These are phyloP conservation scores for Pinus tabuliformis DNA, from an alignment of 75 land plant species.

Conservation along the genomic window DNA sequence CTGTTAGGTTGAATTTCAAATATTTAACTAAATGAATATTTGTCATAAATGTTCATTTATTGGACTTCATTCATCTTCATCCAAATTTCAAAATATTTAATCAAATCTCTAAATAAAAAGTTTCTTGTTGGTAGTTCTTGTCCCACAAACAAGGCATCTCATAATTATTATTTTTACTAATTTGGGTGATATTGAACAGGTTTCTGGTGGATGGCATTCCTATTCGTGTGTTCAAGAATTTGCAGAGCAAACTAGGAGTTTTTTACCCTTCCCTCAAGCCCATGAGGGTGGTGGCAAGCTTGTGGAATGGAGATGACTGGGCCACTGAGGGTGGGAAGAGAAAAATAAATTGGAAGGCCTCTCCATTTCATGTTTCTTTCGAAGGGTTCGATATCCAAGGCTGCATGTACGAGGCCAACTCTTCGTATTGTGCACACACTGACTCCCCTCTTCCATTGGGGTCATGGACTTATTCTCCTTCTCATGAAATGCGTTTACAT, in stretches of 20 bases:
- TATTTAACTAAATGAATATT: no score
- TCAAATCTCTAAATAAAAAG: no score
- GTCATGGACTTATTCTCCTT: not conserved
- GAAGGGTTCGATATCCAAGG: slow-evolving; percentile 27
- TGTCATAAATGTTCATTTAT: no score
- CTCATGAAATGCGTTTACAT: not conserved
- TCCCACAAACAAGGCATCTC: no score
- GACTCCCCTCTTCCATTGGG: not conserved
- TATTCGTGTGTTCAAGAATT: slow-evolving; percentile 22
- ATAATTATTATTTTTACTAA: no score
- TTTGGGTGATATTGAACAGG: slow-evolving; percentile 8
- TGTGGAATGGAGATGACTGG: slow-evolving; percentile 62
- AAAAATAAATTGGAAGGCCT: slow-evolving; percentile 23
- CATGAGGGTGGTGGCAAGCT: slow-evolving; percentile 35
- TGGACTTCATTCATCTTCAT: no score
- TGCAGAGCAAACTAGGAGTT: not conserved
- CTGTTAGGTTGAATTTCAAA: no score
- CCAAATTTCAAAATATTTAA: not conserved
- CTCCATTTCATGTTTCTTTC: slow-evolving; percentile 42
- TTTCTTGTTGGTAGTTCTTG: no score
- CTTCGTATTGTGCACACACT: not conserved
- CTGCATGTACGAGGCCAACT: not conserved
- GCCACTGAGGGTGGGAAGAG: slow-evolving; percentile 48
- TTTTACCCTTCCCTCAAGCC: slow-evolving; percentile 29
- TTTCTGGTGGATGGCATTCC: slow-evolving; percentile 32